Base-by-base conservation (phyloP, 73 alveolate genomes). In the Durusdinium trenchii region DNA sequence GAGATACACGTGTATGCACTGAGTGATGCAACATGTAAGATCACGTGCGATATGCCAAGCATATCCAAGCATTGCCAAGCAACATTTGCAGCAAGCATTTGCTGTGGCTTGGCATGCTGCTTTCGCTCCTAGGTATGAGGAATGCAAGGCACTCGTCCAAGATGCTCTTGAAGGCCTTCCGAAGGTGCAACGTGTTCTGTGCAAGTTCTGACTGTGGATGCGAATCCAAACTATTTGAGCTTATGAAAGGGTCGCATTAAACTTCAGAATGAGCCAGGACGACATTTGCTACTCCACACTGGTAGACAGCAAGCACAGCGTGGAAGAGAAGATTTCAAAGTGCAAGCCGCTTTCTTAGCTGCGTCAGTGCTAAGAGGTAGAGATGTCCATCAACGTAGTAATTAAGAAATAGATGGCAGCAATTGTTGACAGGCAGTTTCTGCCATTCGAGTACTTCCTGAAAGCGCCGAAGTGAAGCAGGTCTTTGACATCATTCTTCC, bases 371-470 rank as follows among this genome's bases (percentile, higher is more conserved):
- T n/a, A n/a, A n/a, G n/a, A n/a, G n/a, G n/a, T n/a, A 7, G 64
- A 28, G 51, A 3, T 40, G 18, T 20, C 32, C 38, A 42, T 40
- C 36, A 23, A 28, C 42, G 9, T 38, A 16, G 45, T 26, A 35
- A 9, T 64, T 35, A 32, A 36, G 52, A 48, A 40, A 45, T n/a
- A 46, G 7, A 6, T 45, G 89, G 26, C 5, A 28, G 6, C 43
- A 78, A 1, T 78, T 76, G 28, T 16, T 7, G 47, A 46, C 61
- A 91, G 98, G 98, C 98, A 91, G 23, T 91, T 91, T 61, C 98
- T 91, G 98, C 98, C 98, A 42, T 91, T 91, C 45, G 98, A 91
- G 98, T 91, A 91, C 76, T 91, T 91, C 89, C 98, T 91, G 78
- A 91, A 76, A 61, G 98, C 98, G 18, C 98, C 98, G 20, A 91